phyloP scores from a whole-genome alignment of 495 filamentous ascomycete species.

The Gamarada debralockiae region DNA sequence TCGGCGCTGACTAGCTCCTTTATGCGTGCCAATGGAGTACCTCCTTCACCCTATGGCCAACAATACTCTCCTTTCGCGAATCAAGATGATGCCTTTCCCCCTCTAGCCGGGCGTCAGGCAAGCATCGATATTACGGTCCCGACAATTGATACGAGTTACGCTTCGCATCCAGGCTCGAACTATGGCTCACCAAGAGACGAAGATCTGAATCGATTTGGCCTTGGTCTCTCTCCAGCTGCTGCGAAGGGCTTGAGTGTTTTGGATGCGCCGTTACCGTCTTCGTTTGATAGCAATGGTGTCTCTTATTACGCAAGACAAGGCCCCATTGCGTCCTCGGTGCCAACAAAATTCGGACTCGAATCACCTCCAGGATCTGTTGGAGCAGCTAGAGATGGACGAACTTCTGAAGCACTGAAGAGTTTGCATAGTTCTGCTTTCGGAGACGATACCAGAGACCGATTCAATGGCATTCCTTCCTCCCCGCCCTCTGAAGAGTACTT shows the following conservation, averaged over 20 bases:
- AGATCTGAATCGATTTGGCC: conserved; percentile 46
- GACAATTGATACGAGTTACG: conserved; percentile 76
- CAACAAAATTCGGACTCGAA: conserved; percentile 87
- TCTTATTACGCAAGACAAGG: conserved; percentile 87
- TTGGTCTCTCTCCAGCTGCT: conserved; percentile 71
- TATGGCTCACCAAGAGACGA: conserved; percentile 90
- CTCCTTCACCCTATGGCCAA: conserved; percentile 33
- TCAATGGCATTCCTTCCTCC: conserved; percentile 55
- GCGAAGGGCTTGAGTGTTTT: conserved; percentile 72
- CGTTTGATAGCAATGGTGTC: conserved; percentile 94
- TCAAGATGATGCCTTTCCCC: conserved; percentile 41
- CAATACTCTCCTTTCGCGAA: conserved; percentile 33
- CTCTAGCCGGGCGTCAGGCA: conserved; percentile 38
- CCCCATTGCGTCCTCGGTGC: conserved; percentile 88
- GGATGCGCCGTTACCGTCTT: conserved; percentile 90
- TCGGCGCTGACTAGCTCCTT: conserved; percentile 79
- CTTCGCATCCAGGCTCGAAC: conserved; percentile 69
- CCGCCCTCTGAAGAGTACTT: conserved; percentile 59
- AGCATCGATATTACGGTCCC: conserved; percentile 55
- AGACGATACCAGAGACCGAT: conserved; percentile 52
- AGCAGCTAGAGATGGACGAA: conserved; percentile 49
- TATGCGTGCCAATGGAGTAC: conserved; percentile 61
- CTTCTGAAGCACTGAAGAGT: conserved; percentile 71
- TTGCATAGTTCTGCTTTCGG: conserved; percentile 84
- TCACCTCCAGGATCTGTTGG: conserved; percentile 77